Evolutionary conservation across 345 rosid genomes (phyloP).

Genomic region (Dimocarpus longan): DNA sequence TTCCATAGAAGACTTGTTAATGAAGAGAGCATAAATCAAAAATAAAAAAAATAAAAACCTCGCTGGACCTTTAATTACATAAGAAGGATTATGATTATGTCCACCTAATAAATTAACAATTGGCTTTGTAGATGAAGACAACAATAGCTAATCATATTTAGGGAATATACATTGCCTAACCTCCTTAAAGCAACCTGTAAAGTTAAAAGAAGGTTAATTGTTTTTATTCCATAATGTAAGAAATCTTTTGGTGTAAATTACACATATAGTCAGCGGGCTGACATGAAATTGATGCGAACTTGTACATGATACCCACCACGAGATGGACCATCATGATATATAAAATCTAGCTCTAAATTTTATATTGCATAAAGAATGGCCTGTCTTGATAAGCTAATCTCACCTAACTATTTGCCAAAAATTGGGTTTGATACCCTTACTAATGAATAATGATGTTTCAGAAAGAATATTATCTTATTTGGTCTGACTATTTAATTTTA

Average conservation of each 20-base stretch:
- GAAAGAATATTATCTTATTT: too few species aligned
- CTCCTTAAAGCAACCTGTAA: not conserved
- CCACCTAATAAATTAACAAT: constrained; percentile 12
- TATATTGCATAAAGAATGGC: constrained; percentile 7
- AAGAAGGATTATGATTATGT: not conserved
- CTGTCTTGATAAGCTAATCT: constrained; percentile 21
- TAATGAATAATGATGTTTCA: not conserved
- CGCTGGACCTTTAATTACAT: not conserved
- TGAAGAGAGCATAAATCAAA: not conserved
- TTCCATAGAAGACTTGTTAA: not conserved
- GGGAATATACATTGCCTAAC: not conserved
- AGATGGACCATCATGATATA: not conserved
- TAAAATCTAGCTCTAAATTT: not conserved
- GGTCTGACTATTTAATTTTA: not conserved
- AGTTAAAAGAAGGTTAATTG: not conserved
- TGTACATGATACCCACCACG: constrained; percentile 21
- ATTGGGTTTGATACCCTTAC: not conserved
- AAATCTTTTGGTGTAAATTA: not conserved
- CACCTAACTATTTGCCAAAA: constrained; percentile 19
- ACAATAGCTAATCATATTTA: not conserved
- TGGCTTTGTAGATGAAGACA: not conserved
- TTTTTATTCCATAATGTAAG: not conserved
- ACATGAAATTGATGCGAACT: constrained; percentile 19
- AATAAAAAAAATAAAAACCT: too few species aligned
- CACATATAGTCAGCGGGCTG: constrained; percentile 13